These are phyloP conservation scores for Vitis riparia DNA, from an alignment of 164 flowering plant genomes.

Conservation along the genomic window DNA sequence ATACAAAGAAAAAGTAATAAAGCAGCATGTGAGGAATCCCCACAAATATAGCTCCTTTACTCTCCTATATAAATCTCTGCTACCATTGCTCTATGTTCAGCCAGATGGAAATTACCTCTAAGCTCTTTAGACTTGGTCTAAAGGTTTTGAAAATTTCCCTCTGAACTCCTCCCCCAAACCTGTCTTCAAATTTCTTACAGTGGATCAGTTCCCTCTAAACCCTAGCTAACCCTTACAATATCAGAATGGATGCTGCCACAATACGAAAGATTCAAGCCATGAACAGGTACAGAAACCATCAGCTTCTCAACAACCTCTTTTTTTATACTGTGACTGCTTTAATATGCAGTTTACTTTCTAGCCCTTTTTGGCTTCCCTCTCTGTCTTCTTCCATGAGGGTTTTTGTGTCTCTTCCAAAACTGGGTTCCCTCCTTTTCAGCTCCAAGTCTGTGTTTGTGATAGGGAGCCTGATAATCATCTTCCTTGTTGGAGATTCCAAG, in stretches of 20 bases:
- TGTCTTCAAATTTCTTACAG: neutral
- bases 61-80: conserved; percentile 35
- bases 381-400: conserved; percentile 26
- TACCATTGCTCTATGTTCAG: conserved; percentile 36
- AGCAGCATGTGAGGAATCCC: conserved; percentile 23
- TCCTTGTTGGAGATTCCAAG: conserved; percentile 62
- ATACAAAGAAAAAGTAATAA: conserved; percentile 1
- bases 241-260: conserved; percentile 40
- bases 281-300: conserved; percentile 50
- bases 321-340: conserved; percentile 38
- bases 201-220: neutral
- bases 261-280: conserved; percentile 42
- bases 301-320: conserved; percentile 28
- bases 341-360: conserved; percentile 30
- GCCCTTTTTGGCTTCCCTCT: conserved; percentile 45
- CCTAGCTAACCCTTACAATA: conserved; percentile 1
- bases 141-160: neutral
- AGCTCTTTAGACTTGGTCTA: conserved; percentile 1
- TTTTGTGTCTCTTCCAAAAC: conserved; percentile 32
- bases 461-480: conserved; percentile 51
- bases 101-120: conserved; percentile 26
- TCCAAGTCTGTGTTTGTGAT: conserved; percentile 53
- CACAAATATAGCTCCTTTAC: conserved; percentile 9
- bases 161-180: neutral
- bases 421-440: conserved; percentile 25